phyloP scores from a whole-genome alignment of 169 alveolate species.

The Plasmodium inui region DNA sequence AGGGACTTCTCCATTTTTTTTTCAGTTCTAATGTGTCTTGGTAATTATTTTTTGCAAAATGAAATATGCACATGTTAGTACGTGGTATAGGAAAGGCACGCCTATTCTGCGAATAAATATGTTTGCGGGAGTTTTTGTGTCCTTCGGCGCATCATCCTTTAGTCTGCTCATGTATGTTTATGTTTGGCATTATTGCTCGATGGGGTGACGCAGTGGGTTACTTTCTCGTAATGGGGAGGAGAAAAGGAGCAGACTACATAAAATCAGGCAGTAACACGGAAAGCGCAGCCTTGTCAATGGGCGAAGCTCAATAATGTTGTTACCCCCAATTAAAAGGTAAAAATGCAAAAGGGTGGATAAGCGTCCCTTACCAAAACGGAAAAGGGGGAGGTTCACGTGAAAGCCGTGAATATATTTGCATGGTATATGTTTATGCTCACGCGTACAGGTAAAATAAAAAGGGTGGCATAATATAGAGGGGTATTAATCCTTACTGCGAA shows the following conservation, averaged over 20 bases:
- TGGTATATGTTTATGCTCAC: not conserved
- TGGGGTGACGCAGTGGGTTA: not conserved
- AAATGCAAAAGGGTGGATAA: not conserved
- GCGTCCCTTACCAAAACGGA: not conserved
- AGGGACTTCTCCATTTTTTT: conserved; percentile 74
- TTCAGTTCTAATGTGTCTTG: not conserved
- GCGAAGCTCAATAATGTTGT: not conserved
- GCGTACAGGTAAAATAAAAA: not conserved
- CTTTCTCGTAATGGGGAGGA: not conserved
- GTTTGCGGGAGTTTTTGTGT: not conserved
- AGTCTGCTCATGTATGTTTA: not conserved
- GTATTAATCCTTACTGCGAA: not conserved
- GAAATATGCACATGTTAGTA: not conserved
- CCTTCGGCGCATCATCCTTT: not conserved
- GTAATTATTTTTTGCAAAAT: not conserved
- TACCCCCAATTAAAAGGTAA: not conserved
- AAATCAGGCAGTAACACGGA: not conserved
- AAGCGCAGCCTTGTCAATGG: not conserved
- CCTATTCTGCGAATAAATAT: conserved; percentile 7
- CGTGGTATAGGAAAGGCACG: not conserved
- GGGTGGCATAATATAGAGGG: not conserved
- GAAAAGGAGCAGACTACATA: not conserved
- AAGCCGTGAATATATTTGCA: not conserved
- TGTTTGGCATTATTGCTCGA: not conserved
- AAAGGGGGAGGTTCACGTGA: not conserved